Conservation (phyloP, 2,329 filamentous ascomycete species). For the Arthroderma sp. region DNA sequence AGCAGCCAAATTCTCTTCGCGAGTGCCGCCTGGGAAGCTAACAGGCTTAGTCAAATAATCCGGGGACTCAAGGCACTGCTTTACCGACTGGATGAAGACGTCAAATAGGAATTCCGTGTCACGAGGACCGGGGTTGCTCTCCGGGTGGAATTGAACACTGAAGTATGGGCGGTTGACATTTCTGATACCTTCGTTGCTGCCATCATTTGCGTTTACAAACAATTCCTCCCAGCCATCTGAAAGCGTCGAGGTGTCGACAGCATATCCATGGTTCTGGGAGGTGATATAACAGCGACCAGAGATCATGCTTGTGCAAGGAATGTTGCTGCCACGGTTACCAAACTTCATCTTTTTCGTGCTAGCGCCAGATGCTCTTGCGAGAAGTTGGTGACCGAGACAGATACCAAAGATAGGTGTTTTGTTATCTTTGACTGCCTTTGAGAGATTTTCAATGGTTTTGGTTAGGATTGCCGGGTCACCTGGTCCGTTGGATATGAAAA, state of each 20-base stretch:
- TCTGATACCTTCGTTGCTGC: constrained; percentile 94
- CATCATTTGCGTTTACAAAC: constrained; percentile 96
- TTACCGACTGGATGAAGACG: constrained; percentile 81
- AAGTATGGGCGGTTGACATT: constrained; percentile 79
- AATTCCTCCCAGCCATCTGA: constrained; percentile 77
- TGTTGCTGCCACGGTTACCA: constrained; percentile 96
- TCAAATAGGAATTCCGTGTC: constrained; percentile 97
- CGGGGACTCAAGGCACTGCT: constrained; percentile 53
- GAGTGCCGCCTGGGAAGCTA: constrained; percentile 71
- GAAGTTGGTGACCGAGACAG: constrained; percentile 85
- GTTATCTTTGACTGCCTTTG: constrained; percentile 61
- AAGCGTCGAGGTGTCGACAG: constrained; percentile 68
- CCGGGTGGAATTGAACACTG: constrained; percentile 98
- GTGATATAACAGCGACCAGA: constrained; percentile 98
- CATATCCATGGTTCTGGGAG: constrained; percentile 95
- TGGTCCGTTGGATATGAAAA: constrained; percentile 96
- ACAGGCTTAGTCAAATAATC: constrained; percentile 60
- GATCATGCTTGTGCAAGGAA: constrained; percentile 89
- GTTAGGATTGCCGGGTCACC: constrained; percentile 84
- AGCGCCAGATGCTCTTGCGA: constrained; percentile 77
- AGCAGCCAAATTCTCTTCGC: constrained; percentile 61
- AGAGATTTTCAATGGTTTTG: constrained; percentile 63
- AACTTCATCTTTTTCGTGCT: constrained; percentile 95
- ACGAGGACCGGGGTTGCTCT: constrained; percentile 86
- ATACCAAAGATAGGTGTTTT: constrained; percentile 88